Evolutionary conservation across 2,329 filamentous ascomycete genomes (phyloP), one percentile per base, ranked within the genome.

Genomic region (Botrytis byssoidea): DNA sequence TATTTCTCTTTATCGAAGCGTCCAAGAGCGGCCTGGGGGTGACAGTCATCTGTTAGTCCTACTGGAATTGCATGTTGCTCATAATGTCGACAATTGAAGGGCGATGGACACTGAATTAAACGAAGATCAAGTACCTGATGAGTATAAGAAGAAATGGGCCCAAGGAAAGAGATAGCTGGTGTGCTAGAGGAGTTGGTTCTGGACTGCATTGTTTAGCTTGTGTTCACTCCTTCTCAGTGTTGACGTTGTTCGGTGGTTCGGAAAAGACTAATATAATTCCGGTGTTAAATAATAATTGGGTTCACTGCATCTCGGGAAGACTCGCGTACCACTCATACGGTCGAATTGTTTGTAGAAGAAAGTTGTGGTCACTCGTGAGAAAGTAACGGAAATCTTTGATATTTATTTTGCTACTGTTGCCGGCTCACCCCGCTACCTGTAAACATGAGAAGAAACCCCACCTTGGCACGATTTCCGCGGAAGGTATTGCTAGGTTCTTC

Each of bases 61-160:
- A 76, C 35, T 35, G 66, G 32, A 70, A 44, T 46, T 64, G 44
- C 59, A 63, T 59, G 29, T 65, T 59, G 72, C 57, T 73, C 40
- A 60, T 69, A 73, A 73, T 73, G 71, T 55, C 68, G 71, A 63
- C 71, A 73, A 60, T 59, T 69, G 51, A 73, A 73, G 37, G 64
- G 71, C 57, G 64, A 18, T 69, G 71, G 71, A 35, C 71, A 73
- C 60, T 73, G 48, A 65, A 73, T 73, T 69, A 73, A 73, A 74
- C 73, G 76, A 79, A 60, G 75, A 40, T 75, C 74, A 59, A 74
- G 64, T 80, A 91, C 90, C 86, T 92, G 90, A 81, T 93, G 90
- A 42, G 90, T 92, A 80, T 92, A 92, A 48, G 90, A 91, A 37
- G 89, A 89, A 77, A 85, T 82, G 5, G 90, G 90, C 12, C 90